phyloP scores from a whole-genome alignment of 129 eudicot genomes.

The Cynara cardunculus region DNA sequence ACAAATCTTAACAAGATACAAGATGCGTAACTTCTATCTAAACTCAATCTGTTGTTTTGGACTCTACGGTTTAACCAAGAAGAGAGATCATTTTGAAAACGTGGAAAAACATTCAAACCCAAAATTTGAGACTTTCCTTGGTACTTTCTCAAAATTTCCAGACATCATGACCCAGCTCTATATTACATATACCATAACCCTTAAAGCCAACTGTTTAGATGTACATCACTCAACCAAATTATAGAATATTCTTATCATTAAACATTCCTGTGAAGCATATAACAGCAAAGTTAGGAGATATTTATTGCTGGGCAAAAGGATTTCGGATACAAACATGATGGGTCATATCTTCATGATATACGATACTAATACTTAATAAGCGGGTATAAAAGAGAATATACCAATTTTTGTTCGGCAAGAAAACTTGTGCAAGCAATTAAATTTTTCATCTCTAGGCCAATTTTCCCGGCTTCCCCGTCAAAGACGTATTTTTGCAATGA shows the following conservation, averaged over 20 bases:
- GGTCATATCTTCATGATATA: conserved; percentile 5
- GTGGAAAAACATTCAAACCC: background rate
- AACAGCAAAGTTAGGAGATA: background rate
- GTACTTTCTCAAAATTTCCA: background rate
- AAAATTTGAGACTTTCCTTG: background rate
- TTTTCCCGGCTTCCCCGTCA: conserved; percentile 71
- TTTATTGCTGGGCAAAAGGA: background rate
- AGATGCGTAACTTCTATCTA: background rate
- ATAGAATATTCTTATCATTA: background rate
- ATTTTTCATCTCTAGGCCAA: conserved; percentile 66
- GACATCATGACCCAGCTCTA: background rate
- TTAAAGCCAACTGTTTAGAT: background rate
- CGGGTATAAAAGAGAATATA: conserved; percentile 18
- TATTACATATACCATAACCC: background rate
- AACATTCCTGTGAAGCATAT: background rate
- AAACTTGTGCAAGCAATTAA: conserved; percentile 82
- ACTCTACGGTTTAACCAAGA: background rate
- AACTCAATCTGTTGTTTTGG: background rate
- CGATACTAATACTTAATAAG: background rate
- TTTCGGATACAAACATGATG: background rate
- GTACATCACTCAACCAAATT: background rate
- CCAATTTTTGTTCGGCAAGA: conserved; percentile 88
- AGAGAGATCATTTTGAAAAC: background rate
- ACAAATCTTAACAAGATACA: background rate
- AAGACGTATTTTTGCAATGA: conserved; percentile 70